Conservation (phyloP, 495 filamentous ascomycete species). For the Astrothelium macrocarpum region DNA sequence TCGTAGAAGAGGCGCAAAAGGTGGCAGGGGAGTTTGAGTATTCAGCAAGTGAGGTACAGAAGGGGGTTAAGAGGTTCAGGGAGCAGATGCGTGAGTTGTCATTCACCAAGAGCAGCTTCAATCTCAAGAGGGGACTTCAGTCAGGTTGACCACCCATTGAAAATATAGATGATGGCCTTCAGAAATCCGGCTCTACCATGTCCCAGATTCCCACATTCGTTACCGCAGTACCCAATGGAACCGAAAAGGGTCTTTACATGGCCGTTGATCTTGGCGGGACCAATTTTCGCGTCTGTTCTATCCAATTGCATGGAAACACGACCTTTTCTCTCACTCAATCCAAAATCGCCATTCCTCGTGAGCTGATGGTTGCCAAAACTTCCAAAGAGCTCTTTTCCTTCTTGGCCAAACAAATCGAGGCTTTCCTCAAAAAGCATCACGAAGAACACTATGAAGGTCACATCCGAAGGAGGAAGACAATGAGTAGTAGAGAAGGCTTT, state of each 20-base stretch:
- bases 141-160: conserved; percentile 5
- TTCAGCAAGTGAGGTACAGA: conserved; percentile 64
- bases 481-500: conserved; percentile 43
- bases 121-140: background rate
- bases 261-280: conserved; percentile 95
- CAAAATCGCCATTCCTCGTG: conserved; percentile 81
- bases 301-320: conserved; percentile 80
- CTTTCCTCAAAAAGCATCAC: conserved; percentile 80
- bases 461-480: conserved; percentile 47
- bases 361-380: conserved; percentile 82
- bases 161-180: conserved; percentile 61
- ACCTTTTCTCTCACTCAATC: conserved; percentile 86
- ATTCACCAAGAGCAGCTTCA: background rate
- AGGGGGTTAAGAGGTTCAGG: conserved; percentile 74
- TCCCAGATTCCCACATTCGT: conserved; percentile 97
- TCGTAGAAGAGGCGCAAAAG: conserved; percentile 63
- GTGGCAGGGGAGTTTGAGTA: conserved; percentile 85
- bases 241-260: conserved; percentile 94
- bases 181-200: conserved; percentile 67
- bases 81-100: conserved; percentile 60
- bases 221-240: conserved; percentile 90
- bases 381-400: conserved; percentile 86
- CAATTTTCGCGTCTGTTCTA: conserved; percentile 95
- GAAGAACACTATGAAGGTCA: conserved; percentile 75
- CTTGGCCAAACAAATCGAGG: conserved; percentile 81